A percentile compares a stretch with the other conserved stretches of the same genome.
phyloP scores from a whole-genome alignment of 306 rosid genomes.

The Medicago ruthenica region DNA sequence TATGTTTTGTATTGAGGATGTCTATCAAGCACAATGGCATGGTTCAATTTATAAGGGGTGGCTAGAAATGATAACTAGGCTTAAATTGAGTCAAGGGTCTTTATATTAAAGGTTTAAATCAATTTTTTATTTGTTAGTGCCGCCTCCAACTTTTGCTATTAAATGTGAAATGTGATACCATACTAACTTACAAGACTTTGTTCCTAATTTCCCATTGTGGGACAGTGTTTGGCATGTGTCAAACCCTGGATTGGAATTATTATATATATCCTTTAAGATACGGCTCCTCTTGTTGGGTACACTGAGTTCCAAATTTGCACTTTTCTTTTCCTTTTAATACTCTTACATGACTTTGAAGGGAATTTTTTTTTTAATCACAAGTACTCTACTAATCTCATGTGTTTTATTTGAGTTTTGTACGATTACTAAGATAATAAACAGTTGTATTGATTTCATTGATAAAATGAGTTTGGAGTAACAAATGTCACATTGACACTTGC shows the following conservation, averaged over 20 bases:
- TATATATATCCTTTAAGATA: conserved; percentile 49
- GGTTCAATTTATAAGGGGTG: conserved; percentile 49
- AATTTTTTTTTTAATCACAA: not conserved
- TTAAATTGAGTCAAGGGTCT: conserved; percentile 44
- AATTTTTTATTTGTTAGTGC: conserved; percentile 59
- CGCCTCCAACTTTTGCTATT: conserved; percentile 58
- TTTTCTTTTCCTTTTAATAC: conserved; percentile 37
- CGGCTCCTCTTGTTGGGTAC: conserved; percentile 54
- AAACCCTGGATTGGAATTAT: conserved; percentile 40
- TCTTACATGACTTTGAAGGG: conserved; percentile 36
- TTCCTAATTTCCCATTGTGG: conserved; percentile 16
- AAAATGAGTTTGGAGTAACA: no score
- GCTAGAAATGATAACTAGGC: conserved; percentile 37
- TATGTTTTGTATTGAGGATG: conserved; percentile 37
- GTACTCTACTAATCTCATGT: no score
- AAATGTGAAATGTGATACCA: conserved; percentile 42
- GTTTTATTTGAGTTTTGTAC: no score
- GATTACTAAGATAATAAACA: no score
- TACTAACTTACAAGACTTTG: not conserved
- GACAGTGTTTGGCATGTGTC: conserved; percentile 53
- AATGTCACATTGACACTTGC: no score
- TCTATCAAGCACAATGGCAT: not conserved
- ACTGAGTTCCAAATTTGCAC: conserved; percentile 52
- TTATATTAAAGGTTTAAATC: conserved; percentile 40
- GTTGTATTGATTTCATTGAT: no score